Evolutionary conservation across 2,329 filamentous ascomycete species (phyloP), one percentile per base, ranked within the genome.

Genomic region (Aureobasidium zeae): DNA sequence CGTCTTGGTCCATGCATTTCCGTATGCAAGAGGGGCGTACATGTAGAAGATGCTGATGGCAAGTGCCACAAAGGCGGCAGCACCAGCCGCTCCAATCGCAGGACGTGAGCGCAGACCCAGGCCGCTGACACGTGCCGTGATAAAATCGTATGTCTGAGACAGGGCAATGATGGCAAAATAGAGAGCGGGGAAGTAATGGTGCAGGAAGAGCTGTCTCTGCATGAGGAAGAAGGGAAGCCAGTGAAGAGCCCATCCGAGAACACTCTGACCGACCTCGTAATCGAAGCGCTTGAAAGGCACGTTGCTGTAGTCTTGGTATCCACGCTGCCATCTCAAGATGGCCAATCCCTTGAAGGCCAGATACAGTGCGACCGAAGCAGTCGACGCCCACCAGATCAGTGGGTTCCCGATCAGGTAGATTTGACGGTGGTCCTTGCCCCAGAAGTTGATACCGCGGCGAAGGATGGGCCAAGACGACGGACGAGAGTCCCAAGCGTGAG

Each of bases 141-240:
- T 62, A 58, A 87, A 95, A 65, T 98, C 91, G 64, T 86, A 89
- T 37, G 84, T 75, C 64, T 96, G 89, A 63, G 82, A 91, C 45
- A 95, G 74, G 7, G 84, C 80, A 53, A 96, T 81, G 56, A 98
- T 79, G 50, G 84, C 87, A 61, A 98, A 98, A 69, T 94, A 94
- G 11, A 98, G 76, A 2, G 91, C 91, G 0, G 91, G 91, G 66
- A 98, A 91, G 65, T 98, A 98, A 68, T 98, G 91, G 65, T 98
- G 91, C 49, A 98, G 72, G 74, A 98, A 98, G 25, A 98, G 79
- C 67, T 98, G 91, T 55, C 91, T 87, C 61, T 91, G 80, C 91
- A 98, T 96, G 46, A 98, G 76, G 70, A 80, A 98, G 71, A 98
- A 98, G 9, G 91, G 91, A 72, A 98, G 96, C 71, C 95, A 98